Evolutionary conservation across 2,329 filamentous ascomycete genomes (phyloP).

Genomic region (Coniochaeta sp.): DNA sequence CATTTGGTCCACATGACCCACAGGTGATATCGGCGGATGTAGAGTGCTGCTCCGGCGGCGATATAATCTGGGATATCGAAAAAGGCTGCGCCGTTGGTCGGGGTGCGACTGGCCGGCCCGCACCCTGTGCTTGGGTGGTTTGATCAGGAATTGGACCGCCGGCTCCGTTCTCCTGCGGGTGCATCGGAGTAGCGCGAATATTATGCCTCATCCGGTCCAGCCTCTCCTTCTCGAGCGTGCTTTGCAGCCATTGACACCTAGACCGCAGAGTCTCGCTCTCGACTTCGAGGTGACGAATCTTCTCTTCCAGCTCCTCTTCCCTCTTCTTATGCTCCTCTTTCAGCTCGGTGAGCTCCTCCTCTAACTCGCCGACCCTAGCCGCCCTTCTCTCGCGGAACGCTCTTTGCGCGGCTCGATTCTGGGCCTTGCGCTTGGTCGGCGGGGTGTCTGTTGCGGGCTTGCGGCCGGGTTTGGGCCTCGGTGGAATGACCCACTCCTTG

Average conservation of each 20-base stretch:
- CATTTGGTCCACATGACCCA: constrained; percentile 45
- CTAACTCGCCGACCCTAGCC: constrained; percentile 70
- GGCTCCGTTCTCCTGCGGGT: background rate
- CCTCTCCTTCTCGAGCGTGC: constrained; percentile 52
- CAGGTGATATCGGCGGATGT: constrained; percentile 35
- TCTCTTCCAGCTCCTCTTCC: constrained; percentile 49
- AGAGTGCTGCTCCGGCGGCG: constrained; percentile 35
- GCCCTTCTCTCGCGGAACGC: constrained; percentile 84
- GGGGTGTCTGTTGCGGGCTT: constrained; percentile 93
- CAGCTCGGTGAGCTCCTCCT: constrained; percentile 57
- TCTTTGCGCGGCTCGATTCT: constrained; percentile 87
- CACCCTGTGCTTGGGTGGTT: constrained; percentile 6
- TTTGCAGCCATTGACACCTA: constrained; percentile 55
- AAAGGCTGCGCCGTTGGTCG: constrained; percentile 32
- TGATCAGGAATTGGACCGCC: background rate
- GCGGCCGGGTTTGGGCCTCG: constrained; percentile 79
- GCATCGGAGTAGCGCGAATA: constrained; percentile 2
- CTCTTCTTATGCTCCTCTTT: constrained; percentile 49
- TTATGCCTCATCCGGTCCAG: constrained; percentile 27
- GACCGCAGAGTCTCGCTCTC: constrained; percentile 60
- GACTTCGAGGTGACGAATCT: constrained; percentile 50
- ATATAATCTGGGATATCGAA: constrained; percentile 51
- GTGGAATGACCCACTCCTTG: constrained; percentile 81
- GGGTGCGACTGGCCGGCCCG: constrained; percentile 4
- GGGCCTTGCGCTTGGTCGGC: constrained; percentile 85